Evolutionary conservation across 2,329 filamentous ascomycete species (phyloP), one percentile per base, ranked within the genome.

Genomic region (Exophiala sp.): DNA sequence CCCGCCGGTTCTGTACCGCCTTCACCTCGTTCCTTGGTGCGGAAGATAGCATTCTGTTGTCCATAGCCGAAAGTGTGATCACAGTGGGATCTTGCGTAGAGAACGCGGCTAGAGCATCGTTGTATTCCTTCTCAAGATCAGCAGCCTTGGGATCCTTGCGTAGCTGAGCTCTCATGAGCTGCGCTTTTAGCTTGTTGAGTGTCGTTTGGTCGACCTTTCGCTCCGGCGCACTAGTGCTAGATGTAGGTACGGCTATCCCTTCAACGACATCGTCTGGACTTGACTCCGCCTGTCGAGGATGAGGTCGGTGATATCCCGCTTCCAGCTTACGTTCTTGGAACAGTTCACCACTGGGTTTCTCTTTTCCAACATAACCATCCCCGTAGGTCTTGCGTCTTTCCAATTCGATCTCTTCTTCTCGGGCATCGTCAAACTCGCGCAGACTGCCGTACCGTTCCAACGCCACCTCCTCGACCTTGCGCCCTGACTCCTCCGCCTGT

Each of bases 91-190:
- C 77, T 44, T 76, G 79, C 64, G 78, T 72, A 27, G 76, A 68
- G 59, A 81, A 82, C 10, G 76, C 74, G 2, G 83, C 79, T 13
- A 85, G 76, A 0, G 88, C 88, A 27, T 78, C 75, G 60, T 89
- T 87, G 71, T 95, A 98, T 59, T 93, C 83, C 16, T 80, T 79
- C 65, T 98, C 88, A 1, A 98, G 78, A 58, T 83, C 78, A 1
- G 80, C 80, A 1, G 82, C 85, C 58, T 95, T 82, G 0, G 88
- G 79, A 0, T 86, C 82, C 13, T 84, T 83, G 53, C 83, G 85
- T 40, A 98, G 73, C 64, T 94, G 95, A 3, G 93, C 93, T 66
- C 94, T 96, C 85, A 98, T 91, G 75, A 97, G 83, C 63, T 93
- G 86, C 0, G 93, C 93, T 58, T 91, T 90, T 43, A 98, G 78